phyloP scores from a whole-genome alignment of 257 asterid genomes.

The Fraxinus excelsior region DNA sequence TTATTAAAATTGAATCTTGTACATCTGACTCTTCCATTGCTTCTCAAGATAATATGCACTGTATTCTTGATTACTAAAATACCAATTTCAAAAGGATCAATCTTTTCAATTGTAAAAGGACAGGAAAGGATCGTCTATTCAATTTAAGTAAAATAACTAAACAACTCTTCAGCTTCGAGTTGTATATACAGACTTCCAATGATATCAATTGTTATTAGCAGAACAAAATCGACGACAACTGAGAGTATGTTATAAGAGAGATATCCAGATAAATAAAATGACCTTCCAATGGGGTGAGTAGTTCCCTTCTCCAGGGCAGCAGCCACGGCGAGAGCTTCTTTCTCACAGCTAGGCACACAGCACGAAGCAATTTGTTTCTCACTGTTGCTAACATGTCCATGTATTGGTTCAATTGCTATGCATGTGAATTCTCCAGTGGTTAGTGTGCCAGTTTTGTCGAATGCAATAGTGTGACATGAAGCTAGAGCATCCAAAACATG shows the following conservation, averaged over 20 bases:
- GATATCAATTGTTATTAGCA: not conserved
- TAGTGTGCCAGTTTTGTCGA: slow-evolving; percentile 97
- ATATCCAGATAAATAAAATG: slow-evolving; percentile 3
- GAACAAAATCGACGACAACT: slow-evolving; percentile 4
- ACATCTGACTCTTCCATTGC: not conserved
- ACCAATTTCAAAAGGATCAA: not conserved
- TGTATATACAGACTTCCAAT: not conserved
- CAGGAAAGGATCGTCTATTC: not conserved
- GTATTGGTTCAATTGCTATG: slow-evolving; percentile 99
- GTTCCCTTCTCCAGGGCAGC: slow-evolving; percentile 99
- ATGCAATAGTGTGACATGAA: slow-evolving; percentile 91
- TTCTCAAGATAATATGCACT: slow-evolving; percentile 11
- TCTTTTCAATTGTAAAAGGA: not conserved
- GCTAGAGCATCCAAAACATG: slow-evolving; percentile 94
- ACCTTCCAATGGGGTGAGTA: slow-evolving; percentile 99
- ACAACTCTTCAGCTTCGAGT: slow-evolving; percentile 6
- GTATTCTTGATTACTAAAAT: not conserved
- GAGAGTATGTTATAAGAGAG: slow-evolving; percentile 3
- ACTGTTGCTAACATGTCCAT: slow-evolving; percentile 59
- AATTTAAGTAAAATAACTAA: slow-evolving; percentile 3
- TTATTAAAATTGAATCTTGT: not conserved
- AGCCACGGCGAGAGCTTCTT: slow-evolving; percentile 98
- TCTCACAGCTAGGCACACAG: slow-evolving; percentile 94
- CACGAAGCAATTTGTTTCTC: slow-evolving; percentile 55
- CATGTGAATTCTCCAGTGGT: slow-evolving; percentile 97